phyloP scores from a whole-genome alignment of 305 asterid genomes.

The Stenogyne calaminthoides region DNA sequence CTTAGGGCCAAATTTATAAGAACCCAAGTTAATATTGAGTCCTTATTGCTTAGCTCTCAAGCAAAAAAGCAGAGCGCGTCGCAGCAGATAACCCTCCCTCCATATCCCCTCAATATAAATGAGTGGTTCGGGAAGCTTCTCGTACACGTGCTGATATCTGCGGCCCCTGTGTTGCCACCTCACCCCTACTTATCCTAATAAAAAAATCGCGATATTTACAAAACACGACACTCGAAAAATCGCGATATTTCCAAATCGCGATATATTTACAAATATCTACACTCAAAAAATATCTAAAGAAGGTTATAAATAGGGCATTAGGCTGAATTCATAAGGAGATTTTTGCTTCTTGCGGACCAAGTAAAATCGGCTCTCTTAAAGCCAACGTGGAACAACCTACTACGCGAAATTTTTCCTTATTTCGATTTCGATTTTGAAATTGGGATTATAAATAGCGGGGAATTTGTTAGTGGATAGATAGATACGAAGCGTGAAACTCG shows the following conservation, averaged over 20 bases:
- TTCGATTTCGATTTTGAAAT: background rate
- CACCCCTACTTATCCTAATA: constrained; percentile 27
- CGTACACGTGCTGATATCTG: constrained; percentile 45
- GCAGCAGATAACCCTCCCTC: constrained; percentile 21
- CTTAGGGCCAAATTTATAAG: background rate
- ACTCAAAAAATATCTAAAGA: constrained; percentile 50
- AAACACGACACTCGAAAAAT: background rate
- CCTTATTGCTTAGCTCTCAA: constrained; percentile 37
- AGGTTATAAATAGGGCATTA: constrained; percentile 51
- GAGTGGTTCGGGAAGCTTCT: constrained; percentile 53
- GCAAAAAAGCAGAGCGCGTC: constrained; percentile 28
- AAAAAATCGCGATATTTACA: constrained; percentile 15
- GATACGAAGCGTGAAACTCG: background rate
- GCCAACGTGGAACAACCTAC: background rate
- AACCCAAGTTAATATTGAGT: background rate
- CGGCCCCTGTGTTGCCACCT: constrained; percentile 45
- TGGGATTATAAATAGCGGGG: background rate
- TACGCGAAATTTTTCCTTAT: background rate
- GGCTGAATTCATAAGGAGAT: fast-evolving
- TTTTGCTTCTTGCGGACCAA: background rate
- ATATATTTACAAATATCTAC: background rate
- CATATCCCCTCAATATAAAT: constrained; percentile 6
- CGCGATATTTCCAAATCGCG: background rate
- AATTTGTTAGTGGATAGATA: background rate
- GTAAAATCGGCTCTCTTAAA: background rate